Conservation (phyloP, 1,284 basidiomycete genomes). For the Moniliophthora roreri region DNA sequence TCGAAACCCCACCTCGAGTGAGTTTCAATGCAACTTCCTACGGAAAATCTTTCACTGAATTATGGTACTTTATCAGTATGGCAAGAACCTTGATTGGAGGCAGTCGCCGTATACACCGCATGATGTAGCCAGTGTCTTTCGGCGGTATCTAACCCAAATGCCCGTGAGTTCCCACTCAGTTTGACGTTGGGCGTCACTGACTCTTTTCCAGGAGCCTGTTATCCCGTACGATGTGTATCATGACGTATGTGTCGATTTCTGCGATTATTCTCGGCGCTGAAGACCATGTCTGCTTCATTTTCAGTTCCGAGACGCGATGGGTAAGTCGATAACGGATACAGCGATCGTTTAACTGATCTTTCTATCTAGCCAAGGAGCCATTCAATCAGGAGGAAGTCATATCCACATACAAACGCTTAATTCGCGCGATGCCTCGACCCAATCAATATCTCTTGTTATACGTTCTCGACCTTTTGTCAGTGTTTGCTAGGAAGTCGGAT, state of each 20-base stretch:
- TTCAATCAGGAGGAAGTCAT: conserved; percentile 70
- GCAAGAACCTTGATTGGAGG: conserved; percentile 91
- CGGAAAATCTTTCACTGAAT: background rate
- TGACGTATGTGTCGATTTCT: conserved; percentile 53
- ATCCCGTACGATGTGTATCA: conserved; percentile 89
- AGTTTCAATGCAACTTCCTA: conserved; percentile 26
- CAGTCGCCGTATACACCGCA: conserved; percentile 86
- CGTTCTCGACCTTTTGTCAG: conserved; percentile 92
- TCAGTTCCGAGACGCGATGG: conserved; percentile 82
- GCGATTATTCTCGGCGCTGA: conserved; percentile 16
- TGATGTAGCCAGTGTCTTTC: conserved; percentile 95
- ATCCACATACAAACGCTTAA: conserved; percentile 80
- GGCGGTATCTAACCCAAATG: conserved; percentile 95
- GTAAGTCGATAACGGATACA: conserved; percentile 38
- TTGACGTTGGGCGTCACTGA: conserved; percentile 20
- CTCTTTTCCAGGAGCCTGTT: conserved; percentile 72
- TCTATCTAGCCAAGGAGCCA: conserved; percentile 57
- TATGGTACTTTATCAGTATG: conserved; percentile 63
- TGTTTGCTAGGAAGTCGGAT: conserved; percentile 89
- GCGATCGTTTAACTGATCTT: background rate
- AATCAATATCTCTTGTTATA: conserved; percentile 96
- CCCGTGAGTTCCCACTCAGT: conserved; percentile 62
- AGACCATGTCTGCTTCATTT: conserved; percentile 10
- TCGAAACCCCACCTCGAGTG: conserved; percentile 87
- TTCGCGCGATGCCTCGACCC: conserved; percentile 80